Percentiles rank a stretch among this genome's conserved stretches.
Evolutionary conservation across 2,329 filamentous ascomycete genomes (phyloP).

Genomic region (Xylariaceae sp.): DNA sequence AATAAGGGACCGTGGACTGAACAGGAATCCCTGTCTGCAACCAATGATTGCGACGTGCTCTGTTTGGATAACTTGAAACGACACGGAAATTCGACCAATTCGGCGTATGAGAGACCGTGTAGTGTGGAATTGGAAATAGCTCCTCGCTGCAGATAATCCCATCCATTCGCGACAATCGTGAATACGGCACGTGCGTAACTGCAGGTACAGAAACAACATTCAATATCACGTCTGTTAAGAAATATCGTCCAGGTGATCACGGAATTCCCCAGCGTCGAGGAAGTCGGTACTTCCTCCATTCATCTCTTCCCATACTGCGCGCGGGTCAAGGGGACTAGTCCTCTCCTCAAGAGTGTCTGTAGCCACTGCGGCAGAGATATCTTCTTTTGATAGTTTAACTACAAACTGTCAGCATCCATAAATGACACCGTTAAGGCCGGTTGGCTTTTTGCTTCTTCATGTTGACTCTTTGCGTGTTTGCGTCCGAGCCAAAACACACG

Average conservation of each 20-base stretch:
- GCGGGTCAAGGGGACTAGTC: constrained; percentile 32
- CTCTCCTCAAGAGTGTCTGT: constrained; percentile 29
- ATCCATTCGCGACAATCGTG: no score
- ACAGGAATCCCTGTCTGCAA: background rate
- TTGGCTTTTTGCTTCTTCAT: background rate
- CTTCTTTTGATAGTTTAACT: constrained; percentile 42
- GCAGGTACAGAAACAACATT: no score
- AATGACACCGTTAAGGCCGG: background rate
- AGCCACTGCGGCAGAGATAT: constrained; percentile 32
- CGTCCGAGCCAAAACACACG: background rate
- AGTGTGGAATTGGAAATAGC: no score
- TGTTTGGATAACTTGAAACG: no score
- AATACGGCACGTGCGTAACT: no score
- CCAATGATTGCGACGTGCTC: no score
- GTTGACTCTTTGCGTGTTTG: background rate
- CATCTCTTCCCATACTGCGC: constrained; percentile 43
- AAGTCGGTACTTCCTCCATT: constrained; percentile 41
- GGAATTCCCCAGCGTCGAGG: constrained; percentile 43
- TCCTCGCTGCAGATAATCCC: no score
- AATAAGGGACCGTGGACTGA: background rate
- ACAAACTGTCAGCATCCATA: background rate
- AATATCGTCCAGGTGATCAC: constrained; percentile 2
- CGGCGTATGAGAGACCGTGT: no score
- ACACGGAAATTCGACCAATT: no score
- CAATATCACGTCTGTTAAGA: no score